A percentile compares a stretch with the other conserved stretches of the same genome.
These are phyloP conservation scores for Gossypium thurberi DNA, from an alignment of 345 rosid genomes.

Conservation along the genomic window DNA sequence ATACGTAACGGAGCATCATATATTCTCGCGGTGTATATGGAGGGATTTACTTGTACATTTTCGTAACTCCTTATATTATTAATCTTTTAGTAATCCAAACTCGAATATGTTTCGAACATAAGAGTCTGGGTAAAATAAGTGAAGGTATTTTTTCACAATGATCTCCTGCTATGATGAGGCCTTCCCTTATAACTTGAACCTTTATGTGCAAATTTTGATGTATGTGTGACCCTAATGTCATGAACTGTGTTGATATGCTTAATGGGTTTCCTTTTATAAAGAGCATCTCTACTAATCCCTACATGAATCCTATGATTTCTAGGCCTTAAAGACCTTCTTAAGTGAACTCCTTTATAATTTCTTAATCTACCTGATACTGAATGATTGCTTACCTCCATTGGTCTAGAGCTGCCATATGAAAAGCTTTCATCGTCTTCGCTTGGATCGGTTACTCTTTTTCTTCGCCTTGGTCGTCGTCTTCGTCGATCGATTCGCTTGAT, in stretches of 20 bases:
- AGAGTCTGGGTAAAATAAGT: too few relatives aligned
- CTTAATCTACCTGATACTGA: not conserved
- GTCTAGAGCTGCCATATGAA: slow-evolving; percentile 3
- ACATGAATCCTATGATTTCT: slow-evolving; percentile 33
- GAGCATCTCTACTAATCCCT: slow-evolving; percentile 27
- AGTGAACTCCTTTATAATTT: slow-evolving; percentile 28
- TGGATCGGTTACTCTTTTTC: slow-evolving; percentile 12
- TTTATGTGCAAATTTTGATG: slow-evolving; percentile 39
- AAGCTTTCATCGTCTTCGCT: slow-evolving; percentile 1
- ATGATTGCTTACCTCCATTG: not conserved
- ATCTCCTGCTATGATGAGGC: slow-evolving; percentile 1
- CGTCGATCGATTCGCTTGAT: slow-evolving; percentile 15
- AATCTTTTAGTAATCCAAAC: too few relatives aligned
- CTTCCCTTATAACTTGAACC: slow-evolving; percentile 15
- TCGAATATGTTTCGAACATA: too few relatives aligned
- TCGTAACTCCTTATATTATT: too few relatives aligned
- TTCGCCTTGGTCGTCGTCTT: slow-evolving; percentile 2
- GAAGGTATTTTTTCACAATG: not conserved
- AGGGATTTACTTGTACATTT: too few relatives aligned
- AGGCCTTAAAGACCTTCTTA: slow-evolving; percentile 38
- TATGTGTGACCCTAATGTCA: slow-evolving; percentile 32
- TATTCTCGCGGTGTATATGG: too few relatives aligned
- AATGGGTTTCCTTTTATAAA: slow-evolving; percentile 5
- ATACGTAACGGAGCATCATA: too few relatives aligned
- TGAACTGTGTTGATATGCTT: slow-evolving; percentile 21